Conservation (phyloP, 768 basidiomycete genomes). For the Rubroboletus satanas region DNA sequence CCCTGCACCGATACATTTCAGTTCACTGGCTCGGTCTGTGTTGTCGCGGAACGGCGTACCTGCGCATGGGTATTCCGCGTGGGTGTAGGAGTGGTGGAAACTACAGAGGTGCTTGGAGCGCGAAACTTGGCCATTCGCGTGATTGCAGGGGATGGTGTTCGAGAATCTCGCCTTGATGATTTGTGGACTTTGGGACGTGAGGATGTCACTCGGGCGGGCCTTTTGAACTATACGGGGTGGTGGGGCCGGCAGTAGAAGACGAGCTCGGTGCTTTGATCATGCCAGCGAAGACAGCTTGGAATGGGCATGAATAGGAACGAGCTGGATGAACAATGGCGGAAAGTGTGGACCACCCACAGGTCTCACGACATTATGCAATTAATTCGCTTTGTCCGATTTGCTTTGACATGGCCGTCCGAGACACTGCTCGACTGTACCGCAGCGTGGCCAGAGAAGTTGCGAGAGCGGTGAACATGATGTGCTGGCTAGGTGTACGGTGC, state of each 20-base stretch:
- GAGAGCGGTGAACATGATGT: conserved; percentile 19
- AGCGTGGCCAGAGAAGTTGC: conserved; percentile 29
- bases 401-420: conserved; percentile 25
- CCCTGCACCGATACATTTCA: neutral
- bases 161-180: neutral
- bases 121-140: conserved; percentile 17
- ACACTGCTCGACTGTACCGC: conserved; percentile 26
- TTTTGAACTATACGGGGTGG: conserved; percentile 17
- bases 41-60: conserved; percentile 6
- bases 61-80: neutral
- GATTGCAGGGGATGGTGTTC: neutral
- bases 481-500: neutral
- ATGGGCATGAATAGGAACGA: conserved; percentile 2
- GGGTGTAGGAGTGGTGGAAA: conserved; percentile 1
- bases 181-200: neutral
- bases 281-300: neutral
- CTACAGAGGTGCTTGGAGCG: conserved; percentile 17
- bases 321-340: conserved; percentile 21
- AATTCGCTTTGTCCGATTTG: conserved; percentile 5
- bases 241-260: neutral
- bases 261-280: conserved; percentile 16
- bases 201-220: neutral
- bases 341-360: conserved; percentile 3
- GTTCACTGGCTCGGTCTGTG: neutral
- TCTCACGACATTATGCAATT: conserved; percentile 16